phyloP scores from a whole-genome alignment of 352 stramenopile genomes.

The Phytophthora europaea region DNA sequence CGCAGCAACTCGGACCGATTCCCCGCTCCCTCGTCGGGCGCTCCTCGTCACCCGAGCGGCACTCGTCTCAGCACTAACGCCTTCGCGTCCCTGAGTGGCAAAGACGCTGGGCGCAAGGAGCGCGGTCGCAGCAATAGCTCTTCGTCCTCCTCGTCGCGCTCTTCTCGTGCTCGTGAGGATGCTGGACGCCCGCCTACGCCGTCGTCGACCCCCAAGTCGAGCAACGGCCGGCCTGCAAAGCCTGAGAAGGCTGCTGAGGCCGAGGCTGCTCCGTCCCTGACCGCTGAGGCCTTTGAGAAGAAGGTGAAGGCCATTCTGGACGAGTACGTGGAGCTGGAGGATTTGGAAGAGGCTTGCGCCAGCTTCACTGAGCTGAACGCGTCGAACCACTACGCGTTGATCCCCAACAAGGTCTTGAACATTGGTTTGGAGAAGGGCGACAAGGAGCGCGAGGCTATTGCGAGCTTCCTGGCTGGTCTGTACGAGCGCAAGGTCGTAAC shows the following conservation, averaged over 20 bases:
- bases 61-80: constrained; percentile 44
- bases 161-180: constrained; percentile 32
- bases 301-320: constrained; percentile 87
- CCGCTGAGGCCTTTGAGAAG: constrained; percentile 80
- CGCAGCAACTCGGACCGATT: constrained; percentile 73
- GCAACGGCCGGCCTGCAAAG: constrained; percentile 23
- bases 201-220: constrained; percentile 33
- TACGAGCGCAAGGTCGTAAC: constrained; percentile 62
- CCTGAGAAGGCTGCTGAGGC: constrained; percentile 28
- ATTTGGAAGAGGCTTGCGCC: constrained; percentile 79
- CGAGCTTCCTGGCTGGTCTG: constrained; percentile 63
- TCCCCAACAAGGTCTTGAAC: constrained; percentile 67
- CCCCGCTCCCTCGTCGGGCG: constrained; percentile 25
- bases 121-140: constrained; percentile 65
- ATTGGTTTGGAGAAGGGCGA: constrained; percentile 78
- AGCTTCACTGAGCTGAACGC: constrained; percentile 73
- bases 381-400: constrained; percentile 52
- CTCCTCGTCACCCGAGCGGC: constrained; percentile 49
- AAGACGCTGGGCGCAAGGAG: constrained; percentile 49
- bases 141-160: constrained; percentile 45
- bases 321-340: constrained; percentile 88
- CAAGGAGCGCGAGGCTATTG: constrained; percentile 68
- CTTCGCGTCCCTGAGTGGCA: constrained; percentile 54
- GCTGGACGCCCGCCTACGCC: constrained; percentile 53
- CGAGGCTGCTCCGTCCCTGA: constrained; percentile 36